Conservation (phyloP, 805 yeast species). For the Lipomyces spencermartinsiae region DNA sequence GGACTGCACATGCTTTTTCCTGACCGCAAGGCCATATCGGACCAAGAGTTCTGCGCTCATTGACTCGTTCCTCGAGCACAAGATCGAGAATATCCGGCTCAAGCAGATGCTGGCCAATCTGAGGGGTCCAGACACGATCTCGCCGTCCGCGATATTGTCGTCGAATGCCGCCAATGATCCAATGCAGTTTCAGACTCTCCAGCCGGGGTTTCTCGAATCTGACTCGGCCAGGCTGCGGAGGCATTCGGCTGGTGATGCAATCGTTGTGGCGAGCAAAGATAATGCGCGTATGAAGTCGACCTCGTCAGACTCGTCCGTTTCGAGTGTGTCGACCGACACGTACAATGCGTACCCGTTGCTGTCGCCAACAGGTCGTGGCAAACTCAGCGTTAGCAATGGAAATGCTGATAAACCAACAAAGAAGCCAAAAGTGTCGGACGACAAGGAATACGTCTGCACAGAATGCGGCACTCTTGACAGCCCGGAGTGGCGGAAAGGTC, state of each 20-base stretch:
- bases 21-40: slow-evolving; percentile 33
- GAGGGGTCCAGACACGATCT: slow-evolving; percentile 11
- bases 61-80: slow-evolving; percentile 37
- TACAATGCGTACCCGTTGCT: not conserved
- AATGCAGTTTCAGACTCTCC: not conserved
- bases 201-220: not conserved
- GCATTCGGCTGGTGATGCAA: slow-evolving; percentile 13
- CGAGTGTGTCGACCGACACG: not conserved
- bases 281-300: slow-evolving; percentile 7
- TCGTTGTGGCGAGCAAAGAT: not conserved
- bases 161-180: not conserved
- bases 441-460: slow-evolving; percentile 50
- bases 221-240: slow-evolving; percentile 1
- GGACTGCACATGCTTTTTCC: slow-evolving; percentile 36
- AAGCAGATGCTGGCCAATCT: slow-evolving; percentile 25
- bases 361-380: not conserved
- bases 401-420: slow-evolving; percentile 4
- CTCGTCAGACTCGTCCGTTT: slow-evolving; percentile 2
- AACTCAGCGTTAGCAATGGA: not conserved
- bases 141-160: slow-evolving; percentile 4
- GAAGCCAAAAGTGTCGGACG: slow-evolving; percentile 28
- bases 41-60: slow-evolving; percentile 15
- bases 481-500: slow-evolving; percentile 95
- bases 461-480: slow-evolving; percentile 80
- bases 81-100: slow-evolving; percentile 33